phyloP scores from a whole-genome alignment of 805 yeast genomes.

The Hanseniaspora mollemarum region DNA sequence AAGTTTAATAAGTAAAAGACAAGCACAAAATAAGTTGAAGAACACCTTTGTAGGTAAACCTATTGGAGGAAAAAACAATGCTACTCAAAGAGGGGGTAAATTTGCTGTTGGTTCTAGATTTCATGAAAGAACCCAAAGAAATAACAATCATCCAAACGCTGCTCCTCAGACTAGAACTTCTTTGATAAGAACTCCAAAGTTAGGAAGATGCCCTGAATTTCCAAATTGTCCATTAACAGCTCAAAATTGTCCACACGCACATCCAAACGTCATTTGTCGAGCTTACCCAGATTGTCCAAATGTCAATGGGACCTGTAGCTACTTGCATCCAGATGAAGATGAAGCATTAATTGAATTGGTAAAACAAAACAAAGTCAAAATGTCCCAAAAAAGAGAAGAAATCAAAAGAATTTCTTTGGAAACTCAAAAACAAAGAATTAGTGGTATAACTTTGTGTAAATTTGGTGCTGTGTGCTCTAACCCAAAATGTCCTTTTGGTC shows the following conservation, averaged over 20 bases:
- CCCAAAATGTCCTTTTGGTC: conserved; percentile 76
- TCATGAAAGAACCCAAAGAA: conserved; percentile 22
- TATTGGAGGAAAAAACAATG: conserved; percentile 19
- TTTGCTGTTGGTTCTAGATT: conserved; percentile 22
- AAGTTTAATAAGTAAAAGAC: conserved; percentile 8
- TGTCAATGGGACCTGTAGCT: conserved; percentile 71
- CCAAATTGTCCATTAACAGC: conserved; percentile 53
- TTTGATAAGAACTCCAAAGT: conserved; percentile 25
- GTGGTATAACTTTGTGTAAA: conserved; percentile 57
- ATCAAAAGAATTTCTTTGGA: conserved; percentile 28
- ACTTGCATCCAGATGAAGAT: conserved; percentile 77
- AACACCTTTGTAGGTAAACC: conserved; percentile 7
- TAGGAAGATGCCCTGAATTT: conserved; percentile 56
- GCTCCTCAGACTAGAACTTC: conserved; percentile 2
- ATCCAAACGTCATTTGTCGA: conserved; percentile 67
- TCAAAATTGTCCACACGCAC: conserved; percentile 61
- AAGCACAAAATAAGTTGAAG: conserved; percentile 20
- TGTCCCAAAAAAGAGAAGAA: conserved; percentile 35
- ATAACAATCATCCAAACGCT: conserved; percentile 28
- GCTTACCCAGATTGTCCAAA: conserved; percentile 69
- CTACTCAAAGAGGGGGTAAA: conserved; percentile 21
- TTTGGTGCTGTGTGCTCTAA: conserved; percentile 67
- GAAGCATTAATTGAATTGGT: conserved; percentile 57
- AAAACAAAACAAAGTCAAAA: conserved; percentile 49
- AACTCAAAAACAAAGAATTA: conserved; percentile 31